Conservation (phyloP, 768 basidiomycete genomes). For the Lyophyllum decastes region DNA sequence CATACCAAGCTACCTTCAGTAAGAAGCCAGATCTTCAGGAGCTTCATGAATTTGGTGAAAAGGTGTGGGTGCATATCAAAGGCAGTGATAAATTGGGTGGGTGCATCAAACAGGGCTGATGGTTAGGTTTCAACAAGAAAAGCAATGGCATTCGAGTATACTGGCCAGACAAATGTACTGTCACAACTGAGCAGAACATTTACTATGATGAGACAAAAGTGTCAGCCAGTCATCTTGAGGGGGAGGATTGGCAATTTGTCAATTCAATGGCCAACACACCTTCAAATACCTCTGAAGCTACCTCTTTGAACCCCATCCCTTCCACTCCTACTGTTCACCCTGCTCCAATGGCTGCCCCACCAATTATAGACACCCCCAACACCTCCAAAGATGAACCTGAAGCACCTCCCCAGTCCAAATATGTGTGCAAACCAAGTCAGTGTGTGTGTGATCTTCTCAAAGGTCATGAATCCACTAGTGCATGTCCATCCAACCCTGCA, state of each 20-base stretch:
- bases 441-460: too few species aligned
- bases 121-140: slow-evolving; percentile 24
- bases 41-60: slow-evolving; percentile 34
- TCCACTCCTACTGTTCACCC: too few species aligned
- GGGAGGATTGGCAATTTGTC: background rate
- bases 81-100: slow-evolving; percentile 25
- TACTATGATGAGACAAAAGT: slow-evolving; percentile 8
- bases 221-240: background rate
- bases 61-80: slow-evolving; percentile 31
- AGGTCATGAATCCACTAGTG: too few species aligned
- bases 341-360: too few species aligned
- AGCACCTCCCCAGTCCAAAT: too few species aligned
- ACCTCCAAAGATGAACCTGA: too few species aligned
- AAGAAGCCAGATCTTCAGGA: slow-evolving; percentile 31
- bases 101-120: slow-evolving; percentile 18
- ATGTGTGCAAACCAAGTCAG: too few species aligned
- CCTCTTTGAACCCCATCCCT: too few species aligned
- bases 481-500: too few species aligned
- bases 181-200: slow-evolving; percentile 30
- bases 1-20: slow-evolving; percentile 26
- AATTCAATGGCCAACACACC: too few species aligned
- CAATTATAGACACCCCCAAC: too few species aligned
- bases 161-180: slow-evolving; percentile 26
- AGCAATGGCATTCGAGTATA: slow-evolving; percentile 31
- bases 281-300: too few species aligned